These are phyloP conservation scores for Aegilops speltoides DNA, from an alignment of 176 grass and related monocot genomes.

Conservation along the genomic window DNA sequence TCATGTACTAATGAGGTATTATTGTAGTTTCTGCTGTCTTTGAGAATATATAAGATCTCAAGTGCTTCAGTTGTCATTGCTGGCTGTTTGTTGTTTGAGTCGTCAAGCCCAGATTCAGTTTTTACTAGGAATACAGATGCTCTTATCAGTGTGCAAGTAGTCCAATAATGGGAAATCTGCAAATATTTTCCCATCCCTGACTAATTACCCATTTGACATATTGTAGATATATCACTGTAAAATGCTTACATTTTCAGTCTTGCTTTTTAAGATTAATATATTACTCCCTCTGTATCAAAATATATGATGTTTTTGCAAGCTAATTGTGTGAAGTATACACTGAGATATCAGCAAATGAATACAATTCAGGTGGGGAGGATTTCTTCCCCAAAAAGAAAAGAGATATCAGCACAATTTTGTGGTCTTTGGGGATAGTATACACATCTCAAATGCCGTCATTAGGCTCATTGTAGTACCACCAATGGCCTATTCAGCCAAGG, in stretches of 20 bases:
- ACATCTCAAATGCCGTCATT: neutral
- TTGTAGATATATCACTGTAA: neutral
- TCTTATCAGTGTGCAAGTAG: neutral
- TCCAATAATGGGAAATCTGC: neutral
- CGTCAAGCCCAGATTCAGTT: neutral
- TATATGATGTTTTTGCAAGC: too few species aligned
- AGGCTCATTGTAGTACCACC: neutral
- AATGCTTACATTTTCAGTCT: neutral
- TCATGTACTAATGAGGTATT: too few species aligned
- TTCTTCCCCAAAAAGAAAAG: too few species aligned
- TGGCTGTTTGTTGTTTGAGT: neutral
- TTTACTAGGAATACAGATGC: neutral
- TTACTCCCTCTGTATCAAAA: too few species aligned
- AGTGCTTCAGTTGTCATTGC: too few species aligned
- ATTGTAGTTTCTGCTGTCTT: too few species aligned
- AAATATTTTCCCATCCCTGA: neutral
- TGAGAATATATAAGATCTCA: too few species aligned
- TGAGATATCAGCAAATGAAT: too few species aligned
- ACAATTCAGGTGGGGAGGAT: too few species aligned
- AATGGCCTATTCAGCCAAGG: too few species aligned
- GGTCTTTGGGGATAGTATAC: neutral
- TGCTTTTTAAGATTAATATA: too few species aligned
- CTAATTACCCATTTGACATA: neutral
- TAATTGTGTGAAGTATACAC: too few species aligned
- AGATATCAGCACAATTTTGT: neutral